These are phyloP conservation scores for Mortierella sp. DNA, from an alignment of 371 early-diverging fungal species.

Conservation along the genomic window DNA sequence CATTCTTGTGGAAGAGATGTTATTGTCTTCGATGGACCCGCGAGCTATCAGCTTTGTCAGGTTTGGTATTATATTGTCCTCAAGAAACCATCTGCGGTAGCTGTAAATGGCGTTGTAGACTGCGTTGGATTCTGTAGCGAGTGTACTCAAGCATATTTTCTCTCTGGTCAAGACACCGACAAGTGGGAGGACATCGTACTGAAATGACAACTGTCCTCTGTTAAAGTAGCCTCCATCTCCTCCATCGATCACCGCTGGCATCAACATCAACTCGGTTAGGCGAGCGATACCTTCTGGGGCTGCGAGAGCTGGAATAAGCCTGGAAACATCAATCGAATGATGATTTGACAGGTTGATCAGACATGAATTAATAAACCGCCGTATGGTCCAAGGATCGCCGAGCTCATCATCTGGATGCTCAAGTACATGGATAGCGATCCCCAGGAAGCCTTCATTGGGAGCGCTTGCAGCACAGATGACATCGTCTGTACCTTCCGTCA, in stretches of 20 bases:
- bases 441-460: conserved; percentile 2
- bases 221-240: too few species aligned
- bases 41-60: conserved; percentile 19
- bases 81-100: conserved; percentile 23
- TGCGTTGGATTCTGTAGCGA: conserved; percentile 22
- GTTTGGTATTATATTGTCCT: conserved; percentile 20
- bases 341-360: conserved; percentile 13
- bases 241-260: too few species aligned
- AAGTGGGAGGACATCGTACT: conserved; percentile 42
- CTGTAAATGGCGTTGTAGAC: conserved; percentile 31
- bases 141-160: conserved; percentile 30
- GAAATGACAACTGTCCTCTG: conserved; percentile 26
- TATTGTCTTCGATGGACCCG: conserved; percentile 4
- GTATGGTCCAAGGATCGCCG: too few species aligned
- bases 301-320: conserved; percentile 2
- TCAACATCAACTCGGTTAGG: background rate
- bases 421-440: conserved; percentile 17
- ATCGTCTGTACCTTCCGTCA: conserved; percentile 46
- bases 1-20: background rate
- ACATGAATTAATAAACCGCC: conserved; percentile 4
- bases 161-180: conserved; percentile 44
- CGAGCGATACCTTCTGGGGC: background rate
- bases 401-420: background rate
- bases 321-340: conserved; percentile 5
- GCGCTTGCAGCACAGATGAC: conserved; percentile 27